These are phyloP conservation scores for Suillus plorans DNA, from an alignment of 768 basidiomycete species.

Conservation along the genomic window DNA sequence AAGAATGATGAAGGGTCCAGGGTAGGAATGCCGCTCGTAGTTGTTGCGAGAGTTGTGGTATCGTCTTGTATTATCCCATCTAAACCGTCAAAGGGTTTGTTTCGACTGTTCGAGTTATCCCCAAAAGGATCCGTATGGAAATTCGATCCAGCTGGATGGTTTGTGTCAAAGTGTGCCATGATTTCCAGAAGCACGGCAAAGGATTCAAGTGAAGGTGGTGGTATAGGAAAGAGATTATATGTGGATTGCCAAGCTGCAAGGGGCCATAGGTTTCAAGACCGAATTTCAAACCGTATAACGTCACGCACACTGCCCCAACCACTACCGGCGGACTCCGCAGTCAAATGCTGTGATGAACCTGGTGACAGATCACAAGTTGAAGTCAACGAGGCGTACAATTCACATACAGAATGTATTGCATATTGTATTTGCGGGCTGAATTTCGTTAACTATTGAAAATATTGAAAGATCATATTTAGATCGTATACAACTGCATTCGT, in stretches of 20 bases:
- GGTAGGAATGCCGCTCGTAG: constrained; percentile 20
- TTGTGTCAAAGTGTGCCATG: constrained; percentile 23
- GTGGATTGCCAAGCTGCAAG: background rate
- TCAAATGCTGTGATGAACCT: background rate
- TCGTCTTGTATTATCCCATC: constrained; percentile 17
- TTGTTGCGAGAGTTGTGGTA: constrained; percentile 18
- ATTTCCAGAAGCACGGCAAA: constrained; percentile 21
- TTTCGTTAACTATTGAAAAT: background rate
- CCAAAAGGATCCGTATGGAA: constrained; percentile 25
- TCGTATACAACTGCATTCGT: background rate
- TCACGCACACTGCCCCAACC: background rate
- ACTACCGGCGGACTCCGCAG: background rate
- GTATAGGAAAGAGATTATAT: constrained; percentile 2
- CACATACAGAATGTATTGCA: background rate
- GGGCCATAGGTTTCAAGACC: background rate
- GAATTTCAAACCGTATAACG: background rate
- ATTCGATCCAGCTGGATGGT: constrained; percentile 11
- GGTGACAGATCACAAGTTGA: background rate
- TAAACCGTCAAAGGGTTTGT: constrained; percentile 20
- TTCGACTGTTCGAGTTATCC: constrained; percentile 16
- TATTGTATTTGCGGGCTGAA: background rate
- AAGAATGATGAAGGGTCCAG: constrained; percentile 11
- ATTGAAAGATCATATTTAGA: background rate
- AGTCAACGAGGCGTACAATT: background rate
- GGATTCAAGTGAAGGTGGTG: constrained; percentile 4